Conservation (phyloP, 306 rosid genomes). For the Vigna angularis region DNA sequence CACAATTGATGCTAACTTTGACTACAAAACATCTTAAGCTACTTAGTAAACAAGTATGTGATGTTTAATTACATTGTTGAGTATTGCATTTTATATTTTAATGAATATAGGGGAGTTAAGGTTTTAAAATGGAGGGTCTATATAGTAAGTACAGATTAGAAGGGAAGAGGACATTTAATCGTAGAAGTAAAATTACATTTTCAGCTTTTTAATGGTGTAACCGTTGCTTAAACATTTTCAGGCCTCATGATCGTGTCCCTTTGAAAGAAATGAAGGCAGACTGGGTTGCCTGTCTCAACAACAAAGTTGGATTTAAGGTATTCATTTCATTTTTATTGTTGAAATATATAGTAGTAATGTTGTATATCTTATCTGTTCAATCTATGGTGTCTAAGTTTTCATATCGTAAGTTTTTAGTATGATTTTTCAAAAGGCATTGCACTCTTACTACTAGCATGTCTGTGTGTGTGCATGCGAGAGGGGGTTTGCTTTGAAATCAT, state of each 20-base stretch:
- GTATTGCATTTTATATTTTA: not conserved
- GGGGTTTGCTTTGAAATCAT: not conserved
- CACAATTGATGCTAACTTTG: slow-evolving; percentile 18
- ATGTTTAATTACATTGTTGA: not conserved
- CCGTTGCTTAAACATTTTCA: slow-evolving; percentile 50
- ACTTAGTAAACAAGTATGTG: not conserved
- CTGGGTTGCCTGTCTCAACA: slow-evolving; percentile 93
- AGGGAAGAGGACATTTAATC: not conserved
- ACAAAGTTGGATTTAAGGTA: slow-evolving; percentile 97
- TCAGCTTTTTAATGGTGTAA: slow-evolving; percentile 34
- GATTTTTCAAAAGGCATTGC: not conserved
- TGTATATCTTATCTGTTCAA: slow-evolving; percentile 24
- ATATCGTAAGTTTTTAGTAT: slow-evolving; percentile 16
- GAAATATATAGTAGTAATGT: slow-evolving; percentile 4
- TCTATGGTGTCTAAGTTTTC: slow-evolving; percentile 25
- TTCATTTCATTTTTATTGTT: slow-evolving; percentile 27
- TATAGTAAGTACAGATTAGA: not conserved
- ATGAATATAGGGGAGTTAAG: slow-evolving; percentile 8
- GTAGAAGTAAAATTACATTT: not conserved
- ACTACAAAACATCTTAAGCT: slow-evolving; percentile 12
- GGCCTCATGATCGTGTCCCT: slow-evolving; percentile 98
- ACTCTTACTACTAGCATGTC: not conserved
- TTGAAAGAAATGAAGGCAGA: slow-evolving; percentile 92
- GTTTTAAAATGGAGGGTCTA: slow-evolving; percentile 13
- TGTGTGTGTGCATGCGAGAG: too few species aligned